phyloP scores from a whole-genome alignment of 176 grass and related monocot genomes.

The Carex littledalei region DNA sequence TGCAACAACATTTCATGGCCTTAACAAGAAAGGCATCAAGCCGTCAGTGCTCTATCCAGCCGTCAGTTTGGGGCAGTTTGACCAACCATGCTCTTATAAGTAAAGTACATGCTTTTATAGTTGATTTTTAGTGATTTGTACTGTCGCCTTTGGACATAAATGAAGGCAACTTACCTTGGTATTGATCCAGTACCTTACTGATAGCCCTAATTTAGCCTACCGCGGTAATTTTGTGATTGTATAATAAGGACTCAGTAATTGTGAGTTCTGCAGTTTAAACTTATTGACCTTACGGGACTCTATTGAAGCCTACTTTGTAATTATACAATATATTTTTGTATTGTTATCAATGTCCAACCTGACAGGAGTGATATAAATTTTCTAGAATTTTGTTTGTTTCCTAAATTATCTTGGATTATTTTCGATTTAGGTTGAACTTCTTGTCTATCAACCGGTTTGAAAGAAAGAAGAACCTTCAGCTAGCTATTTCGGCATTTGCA shows the following conservation, averaged over 20 bases:
- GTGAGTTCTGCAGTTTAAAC: neutral
- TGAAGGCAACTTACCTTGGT: neutral
- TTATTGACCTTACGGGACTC: neutral
- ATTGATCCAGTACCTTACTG: neutral
- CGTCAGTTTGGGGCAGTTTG: constrained; percentile 80
- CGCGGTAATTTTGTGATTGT: neutral
- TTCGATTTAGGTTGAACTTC: constrained; percentile 74
- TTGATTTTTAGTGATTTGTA: constrained; percentile 22
- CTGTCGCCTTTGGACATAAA: neutral
- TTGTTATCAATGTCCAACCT: neutral
- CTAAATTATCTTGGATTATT: neutral
- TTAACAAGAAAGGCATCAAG: constrained; percentile 63
- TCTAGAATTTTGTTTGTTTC: neutral
- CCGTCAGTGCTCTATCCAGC: constrained; percentile 82
- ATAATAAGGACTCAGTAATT: neutral
- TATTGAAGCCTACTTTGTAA: neutral
- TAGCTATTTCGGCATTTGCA: constrained; percentile 92
- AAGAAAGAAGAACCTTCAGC: constrained; percentile 87
- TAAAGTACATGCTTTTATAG: constrained; percentile 65
- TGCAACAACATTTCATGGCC: constrained; percentile 50
- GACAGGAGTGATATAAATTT: neutral
- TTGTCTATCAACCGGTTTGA: constrained; percentile 95
- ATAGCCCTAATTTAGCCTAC: neutral
- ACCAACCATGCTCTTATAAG: constrained; percentile 65
- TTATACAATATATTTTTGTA: neutral